Conservation (phyloP, 345 rosid species). For the Bruguiera gymnorhiza region DNA sequence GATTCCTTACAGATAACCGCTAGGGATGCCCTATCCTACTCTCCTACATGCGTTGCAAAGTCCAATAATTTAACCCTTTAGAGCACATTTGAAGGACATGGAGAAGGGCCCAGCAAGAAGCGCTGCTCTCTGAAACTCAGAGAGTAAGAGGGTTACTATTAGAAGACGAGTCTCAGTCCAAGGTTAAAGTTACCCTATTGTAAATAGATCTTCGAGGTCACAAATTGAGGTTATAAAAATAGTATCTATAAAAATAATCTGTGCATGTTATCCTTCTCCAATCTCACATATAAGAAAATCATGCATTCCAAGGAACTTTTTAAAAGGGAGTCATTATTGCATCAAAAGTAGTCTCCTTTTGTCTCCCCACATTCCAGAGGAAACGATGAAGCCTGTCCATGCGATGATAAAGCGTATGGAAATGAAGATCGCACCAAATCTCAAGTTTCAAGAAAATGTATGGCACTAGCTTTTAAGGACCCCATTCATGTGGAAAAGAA, state of each 20-base stretch:
- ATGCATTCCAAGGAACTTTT: no score
- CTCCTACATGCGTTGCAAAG: slow-evolving; percentile 14
- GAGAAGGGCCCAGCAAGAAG: slow-evolving; percentile 18
- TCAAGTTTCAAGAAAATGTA: slow-evolving; percentile 19
- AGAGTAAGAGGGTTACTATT: background rate
- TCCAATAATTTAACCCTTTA: slow-evolving; percentile 21
- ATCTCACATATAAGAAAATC: no score
- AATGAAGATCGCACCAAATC: slow-evolving; percentile 1
- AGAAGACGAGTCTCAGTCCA: no score
- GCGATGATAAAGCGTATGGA: slow-evolving; percentile 17
- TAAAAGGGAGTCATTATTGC: background rate
- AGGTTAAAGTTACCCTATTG: no score
- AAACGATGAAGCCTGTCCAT: background rate
- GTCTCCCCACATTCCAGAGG: background rate
- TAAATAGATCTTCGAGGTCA: no score
- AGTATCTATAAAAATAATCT: no score
- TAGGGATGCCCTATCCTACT: slow-evolving; percentile 3
- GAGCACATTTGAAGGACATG: slow-evolving; percentile 32
- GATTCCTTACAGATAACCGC: slow-evolving; percentile 31
- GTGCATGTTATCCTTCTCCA: no score
- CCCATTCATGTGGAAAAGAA: slow-evolving; percentile 44
- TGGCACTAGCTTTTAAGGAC: slow-evolving; percentile 16
- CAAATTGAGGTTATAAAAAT: no score
- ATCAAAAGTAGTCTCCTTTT: background rate
- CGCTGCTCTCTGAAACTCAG: background rate